phyloP scores from a whole-genome alignment of 106 monocot genomes.

The Alisma plantagoaquatica region DNA sequence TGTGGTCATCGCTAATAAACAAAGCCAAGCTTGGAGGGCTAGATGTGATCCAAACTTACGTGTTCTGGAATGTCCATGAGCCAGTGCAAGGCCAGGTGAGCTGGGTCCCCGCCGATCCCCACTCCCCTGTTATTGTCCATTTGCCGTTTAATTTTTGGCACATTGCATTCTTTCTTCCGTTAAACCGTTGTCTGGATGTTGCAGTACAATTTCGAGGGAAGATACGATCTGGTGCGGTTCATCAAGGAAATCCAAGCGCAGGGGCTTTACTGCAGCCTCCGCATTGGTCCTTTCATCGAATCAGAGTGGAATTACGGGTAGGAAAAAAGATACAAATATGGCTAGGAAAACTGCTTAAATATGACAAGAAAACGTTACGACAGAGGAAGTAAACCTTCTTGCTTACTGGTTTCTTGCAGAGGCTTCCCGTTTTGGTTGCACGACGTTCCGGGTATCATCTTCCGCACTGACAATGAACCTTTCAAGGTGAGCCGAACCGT shows the following conservation, averaged over 20 bases:
- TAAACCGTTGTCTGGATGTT: background rate
- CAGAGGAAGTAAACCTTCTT: background rate
- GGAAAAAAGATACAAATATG: background rate
- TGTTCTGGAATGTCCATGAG: conserved; percentile 94
- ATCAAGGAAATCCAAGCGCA: conserved; percentile 57
- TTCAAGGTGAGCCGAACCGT: conserved; percentile 96
- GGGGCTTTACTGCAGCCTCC: conserved; percentile 70
- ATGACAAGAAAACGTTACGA: background rate
- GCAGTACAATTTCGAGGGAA: conserved; percentile 75
- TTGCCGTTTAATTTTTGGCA: background rate
- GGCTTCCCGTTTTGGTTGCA: conserved; percentile 91
- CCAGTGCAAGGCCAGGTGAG: conserved; percentile 59
- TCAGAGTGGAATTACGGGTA: conserved; percentile 96
- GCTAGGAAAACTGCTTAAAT: background rate
- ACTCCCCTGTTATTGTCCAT: background rate
- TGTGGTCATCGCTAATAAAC: conserved; percentile 78
- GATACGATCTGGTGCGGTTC: conserved; percentile 70
- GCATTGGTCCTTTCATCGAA: conserved; percentile 92
- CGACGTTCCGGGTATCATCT: conserved; percentile 61
- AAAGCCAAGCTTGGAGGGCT: conserved; percentile 76
- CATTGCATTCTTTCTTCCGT: background rate
- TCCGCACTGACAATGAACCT: conserved; percentile 77
- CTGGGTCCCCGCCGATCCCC: too few relatives aligned
- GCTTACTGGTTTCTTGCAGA: conserved; percentile 20
- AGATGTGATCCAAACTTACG: conserved; percentile 93